These are phyloP conservation scores for Cyclocybe cylindracea DNA, from an alignment of 768 basidiomycete species.

Conservation along the genomic window DNA sequence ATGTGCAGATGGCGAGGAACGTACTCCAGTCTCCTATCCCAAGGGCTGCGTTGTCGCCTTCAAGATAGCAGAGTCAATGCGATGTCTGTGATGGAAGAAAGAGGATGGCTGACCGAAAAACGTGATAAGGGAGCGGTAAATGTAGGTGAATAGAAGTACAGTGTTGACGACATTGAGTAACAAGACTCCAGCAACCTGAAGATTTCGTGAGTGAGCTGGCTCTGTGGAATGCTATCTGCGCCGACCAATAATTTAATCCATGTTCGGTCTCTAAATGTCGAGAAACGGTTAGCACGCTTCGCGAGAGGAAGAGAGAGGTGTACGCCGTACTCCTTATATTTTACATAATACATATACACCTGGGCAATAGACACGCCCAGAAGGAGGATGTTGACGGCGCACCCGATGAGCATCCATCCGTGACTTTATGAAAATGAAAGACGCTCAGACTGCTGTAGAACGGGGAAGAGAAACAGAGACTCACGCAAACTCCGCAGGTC, in stretches of 20 bases:
- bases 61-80: background rate
- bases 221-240: background rate
- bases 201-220: background rate
- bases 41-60: conserved; percentile 16
- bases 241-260: conserved; percentile 50
- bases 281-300: background rate
- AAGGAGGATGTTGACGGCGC: conserved; percentile 44
- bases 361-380: conserved; percentile 53
- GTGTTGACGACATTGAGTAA: conserved; percentile 50
- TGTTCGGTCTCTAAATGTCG: conserved; percentile 34
- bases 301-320: conserved; percentile 5
- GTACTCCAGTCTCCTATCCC: conserved; percentile 24
- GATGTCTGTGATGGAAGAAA: background rate
- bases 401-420: conserved; percentile 52
- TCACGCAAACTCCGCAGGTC: conserved; percentile 36
- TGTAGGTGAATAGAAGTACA: conserved; percentile 41
- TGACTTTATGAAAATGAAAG: conserved; percentile 31
- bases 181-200: conserved; percentile 42
- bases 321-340: conserved; percentile 28
- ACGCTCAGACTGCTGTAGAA: background rate
- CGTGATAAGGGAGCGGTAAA: conserved; percentile 48
- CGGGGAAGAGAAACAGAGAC: conserved; percentile 7
- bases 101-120: conserved; percentile 38
- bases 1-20: conserved; percentile 1
- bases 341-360: conserved; percentile 46